Evolutionary conservation across 768 basidiomycete genomes (phyloP).

Genomic region (Lentinula detonsa): DNA sequence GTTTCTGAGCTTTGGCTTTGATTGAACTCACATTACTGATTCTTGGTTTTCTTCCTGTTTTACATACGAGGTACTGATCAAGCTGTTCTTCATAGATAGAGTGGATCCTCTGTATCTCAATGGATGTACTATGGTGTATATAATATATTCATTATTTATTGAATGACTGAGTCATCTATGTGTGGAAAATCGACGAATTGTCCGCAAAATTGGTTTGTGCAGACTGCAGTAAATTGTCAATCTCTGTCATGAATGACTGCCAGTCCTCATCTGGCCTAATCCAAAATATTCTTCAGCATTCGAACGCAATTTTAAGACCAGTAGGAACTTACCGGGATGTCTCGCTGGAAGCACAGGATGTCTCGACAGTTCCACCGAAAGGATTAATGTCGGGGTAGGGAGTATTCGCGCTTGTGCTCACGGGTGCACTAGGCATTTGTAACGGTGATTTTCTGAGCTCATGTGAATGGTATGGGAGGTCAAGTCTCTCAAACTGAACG

Average conservation of each 20-base stretch:
- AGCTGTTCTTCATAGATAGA: background rate
- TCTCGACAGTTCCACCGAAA: background rate
- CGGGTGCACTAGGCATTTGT: background rate
- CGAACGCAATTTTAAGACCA: background rate
- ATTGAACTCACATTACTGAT: conserved; percentile 24
- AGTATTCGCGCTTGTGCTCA: background rate
- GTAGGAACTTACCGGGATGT: background rate
- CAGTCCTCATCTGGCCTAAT: background rate
- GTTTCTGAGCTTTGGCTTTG: conserved; percentile 75
- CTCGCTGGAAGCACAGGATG: background rate
- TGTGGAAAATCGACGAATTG: background rate
- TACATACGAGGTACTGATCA: background rate
- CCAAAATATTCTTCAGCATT: background rate
- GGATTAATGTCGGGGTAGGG: background rate
- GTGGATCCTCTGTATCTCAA: background rate
- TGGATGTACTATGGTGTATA: too few relatives aligned
- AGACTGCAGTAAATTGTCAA: background rate
- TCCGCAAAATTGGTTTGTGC: background rate
- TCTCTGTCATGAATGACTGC: background rate
- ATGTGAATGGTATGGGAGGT: background rate
- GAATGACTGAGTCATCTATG: background rate
- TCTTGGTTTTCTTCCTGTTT: background rate
- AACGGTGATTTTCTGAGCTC: background rate
- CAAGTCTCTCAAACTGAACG: background rate
- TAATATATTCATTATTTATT: too few relatives aligned